A percentile compares a stretch with the other conserved stretches of the same genome.
phyloP scores from a whole-genome alignment of 2,329 filamentous ascomycete species.

The Alternaria ethzedia region DNA sequence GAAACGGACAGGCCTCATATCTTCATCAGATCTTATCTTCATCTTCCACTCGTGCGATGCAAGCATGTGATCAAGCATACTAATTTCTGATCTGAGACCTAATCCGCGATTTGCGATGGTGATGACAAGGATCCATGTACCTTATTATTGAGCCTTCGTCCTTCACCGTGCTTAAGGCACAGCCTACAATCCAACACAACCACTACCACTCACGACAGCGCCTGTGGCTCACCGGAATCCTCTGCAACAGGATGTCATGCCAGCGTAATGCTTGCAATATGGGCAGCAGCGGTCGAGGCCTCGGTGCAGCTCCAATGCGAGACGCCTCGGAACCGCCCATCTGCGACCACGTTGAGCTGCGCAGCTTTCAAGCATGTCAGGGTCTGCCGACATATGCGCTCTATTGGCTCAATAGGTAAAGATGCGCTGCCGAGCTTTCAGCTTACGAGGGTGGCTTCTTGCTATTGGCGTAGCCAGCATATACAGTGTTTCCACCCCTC shows the following conservation, averaged over 20 bases:
- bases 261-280: conserved; percentile 14
- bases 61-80: conserved; percentile 9
- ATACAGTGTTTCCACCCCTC: conserved; percentile 12
- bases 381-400: conserved; percentile 7
- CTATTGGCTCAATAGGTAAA: conserved; percentile 18
- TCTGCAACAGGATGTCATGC: conserved; percentile 24
- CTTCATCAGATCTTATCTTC: conserved; percentile 7
- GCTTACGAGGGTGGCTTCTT: conserved; percentile 19
- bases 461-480: conserved; percentile 22
- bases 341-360: conserved; percentile 30
- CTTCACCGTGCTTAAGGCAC: conserved; percentile 2
- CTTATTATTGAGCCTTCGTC: conserved; percentile 11
- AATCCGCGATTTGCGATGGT: not conserved
- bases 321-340: conserved; percentile 19
- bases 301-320: conserved; percentile 12
- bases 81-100: conserved; percentile 5
- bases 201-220: conserved; percentile 1
- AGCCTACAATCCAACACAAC: conserved; percentile 9
- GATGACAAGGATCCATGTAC: conserved; percentile 20
- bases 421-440: conserved; percentile 16
- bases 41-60: conserved; percentile 2
- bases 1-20: conserved; percentile 6
- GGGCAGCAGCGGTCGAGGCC: conserved; percentile 8
- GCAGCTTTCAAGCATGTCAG: conserved; percentile 10
- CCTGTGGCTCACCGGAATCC: conserved; percentile 23